These are phyloP conservation scores for Fragilariopsis cylindrus DNA, from an alignment of 108 stramenopile genomes.

Conservation along the genomic window DNA sequence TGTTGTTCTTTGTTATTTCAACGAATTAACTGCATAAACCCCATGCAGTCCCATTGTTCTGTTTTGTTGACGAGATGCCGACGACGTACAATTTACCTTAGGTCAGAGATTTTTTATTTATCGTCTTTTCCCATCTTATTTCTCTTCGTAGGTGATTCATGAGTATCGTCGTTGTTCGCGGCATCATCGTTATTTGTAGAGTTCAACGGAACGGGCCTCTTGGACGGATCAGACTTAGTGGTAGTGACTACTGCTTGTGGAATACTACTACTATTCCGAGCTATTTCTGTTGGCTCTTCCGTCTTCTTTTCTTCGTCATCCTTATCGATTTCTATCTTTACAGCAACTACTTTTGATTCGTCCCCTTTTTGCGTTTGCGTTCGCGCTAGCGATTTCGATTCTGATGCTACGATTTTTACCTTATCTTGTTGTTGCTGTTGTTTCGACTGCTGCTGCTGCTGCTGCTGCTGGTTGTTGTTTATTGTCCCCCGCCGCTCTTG, in stretches of 20 bases:
- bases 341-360: not conserved
- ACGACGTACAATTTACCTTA: no score
- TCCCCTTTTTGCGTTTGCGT: not conserved
- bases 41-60: no score
- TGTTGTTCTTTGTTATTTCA: no score
- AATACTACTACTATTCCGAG: no score
- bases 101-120: no score
- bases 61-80: no score
- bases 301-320: not conserved
- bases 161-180: constrained; percentile 1
- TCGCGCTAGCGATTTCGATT: not conserved
- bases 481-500: constrained; percentile 1
- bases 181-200: not conserved
- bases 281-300: not conserved
- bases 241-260: no score
- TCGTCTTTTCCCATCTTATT: constrained; percentile 2
- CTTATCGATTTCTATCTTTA: no score
- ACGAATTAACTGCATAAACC: no score
- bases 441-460: constrained; percentile 6
- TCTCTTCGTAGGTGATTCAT: constrained; percentile 30
- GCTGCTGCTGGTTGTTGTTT: not conserved
- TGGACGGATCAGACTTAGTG: not conserved
- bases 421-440: constrained; percentile 22
- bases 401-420: not conserved
- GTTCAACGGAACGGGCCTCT: not conserved